phyloP scores from a whole-genome alignment of 129 eudicot genomes.

The Escallonia herrerae region DNA sequence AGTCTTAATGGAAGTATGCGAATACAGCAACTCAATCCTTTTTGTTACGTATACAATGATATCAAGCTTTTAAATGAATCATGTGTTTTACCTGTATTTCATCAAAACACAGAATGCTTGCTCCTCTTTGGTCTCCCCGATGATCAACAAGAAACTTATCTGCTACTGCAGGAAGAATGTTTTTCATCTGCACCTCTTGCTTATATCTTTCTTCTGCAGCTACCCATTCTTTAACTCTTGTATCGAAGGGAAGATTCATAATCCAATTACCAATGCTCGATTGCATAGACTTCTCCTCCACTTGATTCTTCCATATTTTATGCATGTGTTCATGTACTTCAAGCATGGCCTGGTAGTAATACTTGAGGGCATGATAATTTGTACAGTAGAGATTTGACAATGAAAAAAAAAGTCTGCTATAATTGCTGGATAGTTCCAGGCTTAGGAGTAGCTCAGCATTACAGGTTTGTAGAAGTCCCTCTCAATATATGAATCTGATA shows the following conservation, averaged over 20 bases:
- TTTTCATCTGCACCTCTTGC: slow-evolving; percentile 71
- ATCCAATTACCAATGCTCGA: slow-evolving; percentile 84
- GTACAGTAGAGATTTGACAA: background rate
- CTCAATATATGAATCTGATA: too few relatives aligned
- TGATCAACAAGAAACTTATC: slow-evolving; percentile 77
- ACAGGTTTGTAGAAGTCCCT: too few relatives aligned
- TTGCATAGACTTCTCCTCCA: slow-evolving; percentile 57
- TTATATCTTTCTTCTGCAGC: slow-evolving; percentile 87
- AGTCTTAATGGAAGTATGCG: too few relatives aligned
- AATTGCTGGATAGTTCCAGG: background rate
- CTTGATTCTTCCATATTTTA: slow-evolving; percentile 75
- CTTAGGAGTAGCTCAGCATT: too few relatives aligned
- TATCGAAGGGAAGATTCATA: slow-evolving; percentile 78
- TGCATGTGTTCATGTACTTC: slow-evolving; percentile 91
- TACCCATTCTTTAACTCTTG: slow-evolving; percentile 86
- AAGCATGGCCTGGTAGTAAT: slow-evolving; percentile 83
- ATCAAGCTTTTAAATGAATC: too few relatives aligned
- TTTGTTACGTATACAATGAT: too few relatives aligned
- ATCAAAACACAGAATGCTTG: slow-evolving; percentile 88
- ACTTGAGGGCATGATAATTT: background rate
- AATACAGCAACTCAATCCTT: too few relatives aligned
- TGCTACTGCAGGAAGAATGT: slow-evolving; percentile 97
- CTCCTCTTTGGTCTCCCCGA: slow-evolving; percentile 49
- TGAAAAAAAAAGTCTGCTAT: background rate
- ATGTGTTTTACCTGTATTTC: slow-evolving; percentile 67